Evolutionary conservation across 192 early-diverging fungal species (phyloP).

Genomic region (Dimargaris verticillata): DNA sequence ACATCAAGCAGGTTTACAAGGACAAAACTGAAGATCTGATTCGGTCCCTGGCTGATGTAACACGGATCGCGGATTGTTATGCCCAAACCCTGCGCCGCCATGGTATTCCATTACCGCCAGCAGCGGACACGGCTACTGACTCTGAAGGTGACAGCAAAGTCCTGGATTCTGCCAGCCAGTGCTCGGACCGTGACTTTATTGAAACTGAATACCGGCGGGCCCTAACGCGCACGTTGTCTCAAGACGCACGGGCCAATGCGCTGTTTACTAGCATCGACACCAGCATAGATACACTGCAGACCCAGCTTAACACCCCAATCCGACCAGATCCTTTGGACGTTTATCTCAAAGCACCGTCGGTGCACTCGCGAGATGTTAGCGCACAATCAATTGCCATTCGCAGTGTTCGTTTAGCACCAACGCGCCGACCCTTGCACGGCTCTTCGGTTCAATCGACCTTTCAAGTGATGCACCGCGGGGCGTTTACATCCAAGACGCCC

Average conservation of each 20-base stretch:
- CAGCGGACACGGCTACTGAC: neutral
- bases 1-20: slow-evolving; percentile 6
- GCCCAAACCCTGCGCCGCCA: neutral
- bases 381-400: neutral
- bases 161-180: neutral
- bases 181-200: slow-evolving; percentile 5
- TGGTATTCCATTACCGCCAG: neutral
- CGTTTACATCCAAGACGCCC: neutral
- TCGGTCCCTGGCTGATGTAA: neutral
- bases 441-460: too few species aligned
- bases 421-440: neutral
- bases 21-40: neutral
- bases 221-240: neutral
- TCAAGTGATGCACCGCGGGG: neutral
- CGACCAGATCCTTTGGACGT: neutral
- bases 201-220: neutral
- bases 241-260: neutral
- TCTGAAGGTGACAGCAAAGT: neutral
- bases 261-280: slow-evolving; percentile 8
- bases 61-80: neutral
- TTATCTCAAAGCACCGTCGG: neutral
- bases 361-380: neutral
- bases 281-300: neutral
- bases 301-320: too few species aligned
- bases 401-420: neutral